Conservation (phyloP, 179 eudicot genomes). For the Sideroxylon spinosum region DNA sequence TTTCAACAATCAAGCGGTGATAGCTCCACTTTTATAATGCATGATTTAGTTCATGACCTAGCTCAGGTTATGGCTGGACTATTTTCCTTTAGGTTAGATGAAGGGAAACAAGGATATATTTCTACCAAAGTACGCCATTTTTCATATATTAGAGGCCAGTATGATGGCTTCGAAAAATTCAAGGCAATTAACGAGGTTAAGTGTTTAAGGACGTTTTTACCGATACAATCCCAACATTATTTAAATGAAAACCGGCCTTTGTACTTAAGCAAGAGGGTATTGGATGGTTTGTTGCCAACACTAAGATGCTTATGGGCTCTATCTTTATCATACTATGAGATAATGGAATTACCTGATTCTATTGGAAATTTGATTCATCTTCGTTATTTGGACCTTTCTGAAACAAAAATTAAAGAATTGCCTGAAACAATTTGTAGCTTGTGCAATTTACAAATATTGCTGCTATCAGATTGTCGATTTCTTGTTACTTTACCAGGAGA, state of each 20-base stretch:
- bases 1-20: not conserved
- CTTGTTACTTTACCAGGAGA: constrained; percentile 14
- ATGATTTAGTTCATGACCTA: constrained; percentile 25
- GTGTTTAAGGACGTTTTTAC: constrained; percentile 12
- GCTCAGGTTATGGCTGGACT: constrained; percentile 15
- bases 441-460: constrained; percentile 14
- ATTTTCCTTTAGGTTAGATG: not conserved
- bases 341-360: constrained; percentile 1
- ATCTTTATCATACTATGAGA: constrained; percentile 10
- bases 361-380: constrained; percentile 18
- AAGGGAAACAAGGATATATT: not conserved
- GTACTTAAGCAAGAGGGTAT: not conserved
- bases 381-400: not conserved
- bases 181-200: not conserved
- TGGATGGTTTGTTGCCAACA: not conserved
- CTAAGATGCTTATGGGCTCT: constrained; percentile 7
- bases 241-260: not conserved
- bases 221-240: not conserved
- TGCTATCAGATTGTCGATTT: not conserved
- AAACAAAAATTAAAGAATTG: not conserved
- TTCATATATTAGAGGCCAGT: not conserved
- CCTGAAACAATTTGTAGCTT: not conserved
- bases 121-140: not conserved
- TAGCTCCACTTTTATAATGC: constrained; percentile 21
- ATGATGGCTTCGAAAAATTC: not conserved